Evolutionary conservation across 2,329 filamentous ascomycete species (phyloP), one percentile per base, ranked within the genome.

Genomic region (Penicillium sp.): DNA sequence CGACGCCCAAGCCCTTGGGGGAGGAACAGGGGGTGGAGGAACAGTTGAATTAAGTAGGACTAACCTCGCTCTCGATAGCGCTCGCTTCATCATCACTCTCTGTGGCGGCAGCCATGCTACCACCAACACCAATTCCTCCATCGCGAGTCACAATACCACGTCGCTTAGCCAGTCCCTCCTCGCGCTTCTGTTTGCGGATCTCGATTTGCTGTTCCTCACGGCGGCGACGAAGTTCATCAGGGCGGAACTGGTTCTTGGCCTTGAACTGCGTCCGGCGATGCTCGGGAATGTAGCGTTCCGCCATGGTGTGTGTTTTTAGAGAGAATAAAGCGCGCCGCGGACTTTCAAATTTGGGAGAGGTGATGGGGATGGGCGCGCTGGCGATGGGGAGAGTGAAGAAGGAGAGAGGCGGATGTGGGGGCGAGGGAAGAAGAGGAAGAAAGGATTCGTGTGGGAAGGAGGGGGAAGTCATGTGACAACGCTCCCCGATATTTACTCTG

Each of bases 211-310:
- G 93, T 82, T 99, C 95, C 80, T 99, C 95, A 77, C 95, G 95
- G 78, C 95, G 95, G 75, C 95, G 93, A 78, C 95, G 92, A 69
- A 99, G 89, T 84, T 99, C 95, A 79, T 99, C 95, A 73, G 94
- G 94, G 88, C 97, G 97, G 86, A 99, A 98, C 75, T 92, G 92
- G 82, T 92, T 94, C 87, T 97, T 97, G 58, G 95, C 95, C 90
- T 99, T 99, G 89, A 97, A 99, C 84, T 97, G 93, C 69, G 92
- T 97, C 78, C 95, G 93, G 80, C 95, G 93, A 85, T 99, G 95
- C 84, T 99, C 95, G 79, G 95, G 95, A 76, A 99, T 99, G 84
- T 97, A 99, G 76, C 95, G 92, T 80, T 99, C 95, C 80, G 95
- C 91, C 95, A 99, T 99, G 82, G 73, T 89, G 64, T 59, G 55